Evolutionary conservation across 768 basidiomycete genomes (phyloP), one percentile per base, ranked within the genome.

Genomic region (Steccherinum ochraceum): DNA sequence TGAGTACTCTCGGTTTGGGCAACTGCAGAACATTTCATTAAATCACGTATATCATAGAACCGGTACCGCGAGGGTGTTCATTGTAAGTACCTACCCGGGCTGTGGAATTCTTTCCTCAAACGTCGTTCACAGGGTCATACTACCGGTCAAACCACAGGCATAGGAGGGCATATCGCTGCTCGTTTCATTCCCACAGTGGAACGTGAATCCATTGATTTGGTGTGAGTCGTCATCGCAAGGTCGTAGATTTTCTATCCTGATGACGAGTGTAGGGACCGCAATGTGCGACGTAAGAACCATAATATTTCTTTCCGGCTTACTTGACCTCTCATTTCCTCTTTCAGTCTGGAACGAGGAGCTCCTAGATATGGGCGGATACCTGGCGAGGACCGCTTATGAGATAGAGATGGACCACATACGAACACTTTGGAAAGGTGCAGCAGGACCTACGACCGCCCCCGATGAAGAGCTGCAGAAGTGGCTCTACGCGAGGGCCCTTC

Each of bases 171-270:
- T 52, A 73, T 86, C 59, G 74, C 91, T 0, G 84, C 89, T 7
- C 75, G 93, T 2, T 96, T 96, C 62, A 94, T 98, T 51, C 90
- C 93, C 10, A 97, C 94, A 0, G 94, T 98, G 5, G 95, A 98
- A 65, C 80, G 95, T 54, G 95, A 98, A 69, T 88, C 87, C 0
- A 86, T 94, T 55, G 93, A 91, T 67, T 72, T 94, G 24, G 85
- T 92, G 85, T 89, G 61, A 67, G 83, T 50, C 35, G n/a, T 13
- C 20, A n/a, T 20, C 1, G 3, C 18, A 30, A 7, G 10, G 41
- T 23, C 19, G 5, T 5, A 5, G n/a, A 21, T 48, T 44, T 43
- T 21, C 23, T 13, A 12, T 42, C 35, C 35, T 24, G 40, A 51
- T 40, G 19, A 5, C 51, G 13, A 21, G 41, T 19, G 43, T 12